Evolutionary conservation across 78 protist genomes (phyloP).

Genomic region (Monocercomonoides exilis): DNA sequence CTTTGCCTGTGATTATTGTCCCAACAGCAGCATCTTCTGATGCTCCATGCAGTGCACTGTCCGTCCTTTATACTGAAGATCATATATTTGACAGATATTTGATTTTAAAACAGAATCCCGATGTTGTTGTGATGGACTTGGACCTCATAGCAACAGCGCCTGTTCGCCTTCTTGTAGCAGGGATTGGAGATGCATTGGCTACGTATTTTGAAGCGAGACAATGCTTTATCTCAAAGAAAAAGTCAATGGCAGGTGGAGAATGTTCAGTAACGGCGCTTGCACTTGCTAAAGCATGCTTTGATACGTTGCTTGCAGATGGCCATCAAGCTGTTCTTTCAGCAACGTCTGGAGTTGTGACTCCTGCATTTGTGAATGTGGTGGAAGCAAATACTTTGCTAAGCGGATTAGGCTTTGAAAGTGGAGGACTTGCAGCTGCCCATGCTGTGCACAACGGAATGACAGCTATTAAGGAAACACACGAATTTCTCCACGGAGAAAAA

Average conservation of each 20-base stretch:
- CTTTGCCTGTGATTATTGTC: neutral
- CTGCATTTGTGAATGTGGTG: conserved; percentile 16
- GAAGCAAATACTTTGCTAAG: conserved; percentile 25
- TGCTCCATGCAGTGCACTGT: conserved; percentile 31
- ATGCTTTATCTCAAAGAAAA: neutral
- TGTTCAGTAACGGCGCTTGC: neutral
- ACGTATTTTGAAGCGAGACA: conserved; percentile 18
- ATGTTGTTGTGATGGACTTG: conserved; percentile 10
- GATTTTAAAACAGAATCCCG: neutral
- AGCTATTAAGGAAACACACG: neutral
- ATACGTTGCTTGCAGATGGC: conserved; percentile 5
- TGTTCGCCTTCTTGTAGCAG: conserved; percentile 7
- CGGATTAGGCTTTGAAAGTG: conserved; percentile 30
- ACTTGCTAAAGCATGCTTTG: neutral
- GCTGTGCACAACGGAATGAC: conserved; percentile 16
- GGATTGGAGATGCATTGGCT: conserved; percentile 32
- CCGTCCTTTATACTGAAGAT: conserved; percentile 11
- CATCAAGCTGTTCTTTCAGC: neutral
- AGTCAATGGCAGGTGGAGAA: neutral
- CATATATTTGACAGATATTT: neutral
- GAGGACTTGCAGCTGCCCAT: conserved; percentile 32
- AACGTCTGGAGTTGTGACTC: neutral
- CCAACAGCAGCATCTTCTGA: conserved; percentile 15
- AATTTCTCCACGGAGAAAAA: conserved; percentile 30
- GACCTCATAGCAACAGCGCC: conserved; percentile 13